Evolutionary conservation across 768 basidiomycete genomes (phyloP).

Genomic region (Panellus pusillus): DNA sequence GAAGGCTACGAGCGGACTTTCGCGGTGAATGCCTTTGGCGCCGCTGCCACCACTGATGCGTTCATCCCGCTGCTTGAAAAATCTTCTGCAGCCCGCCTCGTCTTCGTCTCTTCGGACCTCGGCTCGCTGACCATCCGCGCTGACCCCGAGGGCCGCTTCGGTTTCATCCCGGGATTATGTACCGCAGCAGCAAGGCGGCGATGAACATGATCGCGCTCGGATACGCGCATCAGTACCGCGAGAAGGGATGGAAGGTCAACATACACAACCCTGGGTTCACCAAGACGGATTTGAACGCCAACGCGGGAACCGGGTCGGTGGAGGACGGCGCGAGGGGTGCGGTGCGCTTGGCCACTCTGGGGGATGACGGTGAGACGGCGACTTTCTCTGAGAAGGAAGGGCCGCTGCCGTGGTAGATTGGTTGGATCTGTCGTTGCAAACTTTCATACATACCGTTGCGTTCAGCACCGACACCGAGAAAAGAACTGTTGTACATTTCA

Average conservation of each 20-base stretch:
- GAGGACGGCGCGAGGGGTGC: slow-evolving; percentile 4
- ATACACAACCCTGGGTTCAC: slow-evolving; percentile 12
- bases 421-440: no score
- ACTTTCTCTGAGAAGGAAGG: slow-evolving; percentile 8
- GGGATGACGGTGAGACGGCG: slow-evolving; percentile 3
- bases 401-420: slow-evolving; percentile 4
- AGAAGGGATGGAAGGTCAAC: slow-evolving; percentile 10
- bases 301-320: background rate
- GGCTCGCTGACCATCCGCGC: slow-evolving; percentile 5
- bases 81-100: slow-evolving; percentile 2
- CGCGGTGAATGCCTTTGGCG: slow-evolving; percentile 3
- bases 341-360: slow-evolving; percentile 7
- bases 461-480: no score
- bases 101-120: slow-evolving; percentile 9
- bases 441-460: no score
- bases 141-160: slow-evolving; percentile 2
- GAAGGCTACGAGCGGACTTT: slow-evolving; percentile 9
- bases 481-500: no score
- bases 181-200: slow-evolving; percentile 14
- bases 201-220: slow-evolving; percentile 13
- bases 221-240: slow-evolving; percentile 6
- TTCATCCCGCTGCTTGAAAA: slow-evolving; percentile 9
- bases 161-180: background rate
- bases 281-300: slow-evolving; percentile 7
- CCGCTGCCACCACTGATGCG: slow-evolving; percentile 2